These are phyloP conservation scores for Zasmidium cellare DNA, from an alignment of 2,329 filamentous ascomycete species.

Conservation along the genomic window DNA sequence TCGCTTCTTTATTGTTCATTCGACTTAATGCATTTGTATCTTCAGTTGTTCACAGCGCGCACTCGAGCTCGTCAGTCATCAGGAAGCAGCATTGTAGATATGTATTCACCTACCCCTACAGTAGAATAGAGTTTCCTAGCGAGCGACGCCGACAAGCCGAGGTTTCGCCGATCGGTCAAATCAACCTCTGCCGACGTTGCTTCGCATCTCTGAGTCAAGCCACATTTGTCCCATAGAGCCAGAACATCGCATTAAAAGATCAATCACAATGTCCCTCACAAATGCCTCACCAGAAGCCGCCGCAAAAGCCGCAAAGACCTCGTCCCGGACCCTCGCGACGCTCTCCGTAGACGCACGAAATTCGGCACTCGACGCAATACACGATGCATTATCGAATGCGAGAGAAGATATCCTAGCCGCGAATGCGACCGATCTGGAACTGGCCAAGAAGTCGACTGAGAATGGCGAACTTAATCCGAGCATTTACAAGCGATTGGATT, in stretches of 20 bases:
- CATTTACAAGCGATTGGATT: constrained; percentile 82
- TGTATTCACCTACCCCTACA: too few species aligned
- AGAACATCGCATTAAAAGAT: neutral
- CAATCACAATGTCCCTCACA: constrained; percentile 97
- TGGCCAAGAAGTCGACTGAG: constrained; percentile 70
- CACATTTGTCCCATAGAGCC: too few species aligned
- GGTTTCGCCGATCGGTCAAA: neutral
- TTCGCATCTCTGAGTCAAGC: neutral
- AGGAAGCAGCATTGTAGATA: too few species aligned
- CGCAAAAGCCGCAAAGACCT: constrained; percentile 73
- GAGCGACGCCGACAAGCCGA: neutral
- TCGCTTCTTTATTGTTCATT: too few species aligned
- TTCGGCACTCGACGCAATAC: constrained; percentile 78
- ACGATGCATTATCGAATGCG: constrained; percentile 69
- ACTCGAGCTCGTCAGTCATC: too few species aligned
- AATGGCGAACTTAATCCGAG: constrained; percentile 77
- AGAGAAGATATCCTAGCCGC: constrained; percentile 79
- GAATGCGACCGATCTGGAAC: constrained; percentile 78
- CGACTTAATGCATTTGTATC: too few species aligned
- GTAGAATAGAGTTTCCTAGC: too few species aligned
- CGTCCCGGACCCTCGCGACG: constrained; percentile 80
- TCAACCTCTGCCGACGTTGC: neutral
- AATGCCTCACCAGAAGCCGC: constrained; percentile 77
- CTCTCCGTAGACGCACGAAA: constrained; percentile 77
- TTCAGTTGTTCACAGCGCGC: too few species aligned